Evolutionary conservation across 2,329 filamentous ascomycete species (phyloP).

Genomic region (Cryphonectria carpinicola): DNA sequence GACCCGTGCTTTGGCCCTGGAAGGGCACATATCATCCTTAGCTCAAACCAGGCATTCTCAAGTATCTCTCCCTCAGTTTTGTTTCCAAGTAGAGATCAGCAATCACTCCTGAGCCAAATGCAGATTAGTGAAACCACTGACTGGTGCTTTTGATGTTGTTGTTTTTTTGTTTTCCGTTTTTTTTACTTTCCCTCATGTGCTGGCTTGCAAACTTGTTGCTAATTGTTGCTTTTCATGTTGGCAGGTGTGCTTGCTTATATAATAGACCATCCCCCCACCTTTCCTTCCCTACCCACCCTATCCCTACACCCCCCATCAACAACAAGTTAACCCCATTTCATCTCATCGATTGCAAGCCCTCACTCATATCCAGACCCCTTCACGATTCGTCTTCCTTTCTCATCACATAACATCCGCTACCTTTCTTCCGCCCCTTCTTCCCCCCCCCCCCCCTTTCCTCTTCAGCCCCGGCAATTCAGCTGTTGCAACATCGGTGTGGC

Average conservation of each 20-base stretch:
- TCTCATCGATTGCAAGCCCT: neutral
- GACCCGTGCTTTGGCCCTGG: neutral
- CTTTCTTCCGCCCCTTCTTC: neutral
- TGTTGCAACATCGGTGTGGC: neutral
- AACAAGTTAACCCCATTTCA: neutral
- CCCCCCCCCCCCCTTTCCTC: neutral
- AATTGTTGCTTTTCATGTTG: neutral
- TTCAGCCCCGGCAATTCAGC: neutral
- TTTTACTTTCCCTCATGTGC: neutral
- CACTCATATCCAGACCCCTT: neutral
- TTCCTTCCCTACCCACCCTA: neutral
- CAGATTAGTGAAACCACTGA: neutral
- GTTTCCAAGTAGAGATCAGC: neutral
- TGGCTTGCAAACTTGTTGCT: neutral
- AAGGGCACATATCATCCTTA: neutral
- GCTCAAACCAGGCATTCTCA: neutral
- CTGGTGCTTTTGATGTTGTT: neutral
- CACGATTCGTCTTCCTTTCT: neutral
- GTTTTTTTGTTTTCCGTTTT: neutral
- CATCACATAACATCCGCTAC: neutral
- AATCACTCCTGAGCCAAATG: neutral
- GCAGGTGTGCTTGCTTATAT: neutral
- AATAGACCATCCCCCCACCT: neutral
- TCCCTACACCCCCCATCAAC: neutral
- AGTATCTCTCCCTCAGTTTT: neutral